A percentile compares a stretch with the other conserved stretches of the same genome.
These are phyloP conservation scores for Penicillium sp. DNA, from an alignment of 2,329 filamentous ascomycete genomes.

Conservation along the genomic window DNA sequence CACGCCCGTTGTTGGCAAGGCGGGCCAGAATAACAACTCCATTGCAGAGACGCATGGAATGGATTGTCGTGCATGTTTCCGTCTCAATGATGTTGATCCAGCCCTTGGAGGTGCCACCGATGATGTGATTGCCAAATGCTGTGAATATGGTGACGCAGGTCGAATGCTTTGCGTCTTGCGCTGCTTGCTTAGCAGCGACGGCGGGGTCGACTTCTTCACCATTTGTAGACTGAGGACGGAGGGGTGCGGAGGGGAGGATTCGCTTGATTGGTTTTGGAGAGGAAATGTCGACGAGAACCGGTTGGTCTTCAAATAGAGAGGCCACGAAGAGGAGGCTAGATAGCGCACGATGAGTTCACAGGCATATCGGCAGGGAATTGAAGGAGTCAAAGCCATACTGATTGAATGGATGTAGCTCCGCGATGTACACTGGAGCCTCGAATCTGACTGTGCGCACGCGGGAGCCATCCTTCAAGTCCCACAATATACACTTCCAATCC, in stretches of 20 bases:
- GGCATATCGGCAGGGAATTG: not conserved
- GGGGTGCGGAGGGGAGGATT: conserved; percentile 79
- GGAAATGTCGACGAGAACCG: conserved; percentile 82
- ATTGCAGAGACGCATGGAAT: conserved; percentile 85
- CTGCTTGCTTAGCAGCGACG: conserved; percentile 79
- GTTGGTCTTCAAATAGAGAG: conserved; percentile 91
- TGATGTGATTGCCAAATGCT: conserved; percentile 81
- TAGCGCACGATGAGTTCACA: conserved; percentile 8
- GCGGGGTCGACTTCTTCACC: conserved; percentile 65
- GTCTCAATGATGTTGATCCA: conserved; percentile 95
- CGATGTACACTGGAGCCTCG: conserved; percentile 91
- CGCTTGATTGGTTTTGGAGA: conserved; percentile 74
- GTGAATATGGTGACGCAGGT: conserved; percentile 94
- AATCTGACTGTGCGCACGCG: conserved; percentile 86
- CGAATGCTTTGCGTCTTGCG: conserved; percentile 91
- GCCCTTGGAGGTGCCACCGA: conserved; percentile 92
- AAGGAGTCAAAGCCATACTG: conserved; percentile 64
- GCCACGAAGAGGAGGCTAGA: conserved; percentile 83
- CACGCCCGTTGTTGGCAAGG: conserved; percentile 80
- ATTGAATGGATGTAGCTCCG: conserved; percentile 89
- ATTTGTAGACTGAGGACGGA: conserved; percentile 69
- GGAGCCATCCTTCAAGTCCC: conserved; percentile 80
- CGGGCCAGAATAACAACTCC: conserved; percentile 88
- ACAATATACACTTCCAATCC: conserved; percentile 95
- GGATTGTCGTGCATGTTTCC: conserved; percentile 78